Evolutionary conservation across 306 rosid species (phyloP).

Genomic region (Vigna hirtella): DNA sequence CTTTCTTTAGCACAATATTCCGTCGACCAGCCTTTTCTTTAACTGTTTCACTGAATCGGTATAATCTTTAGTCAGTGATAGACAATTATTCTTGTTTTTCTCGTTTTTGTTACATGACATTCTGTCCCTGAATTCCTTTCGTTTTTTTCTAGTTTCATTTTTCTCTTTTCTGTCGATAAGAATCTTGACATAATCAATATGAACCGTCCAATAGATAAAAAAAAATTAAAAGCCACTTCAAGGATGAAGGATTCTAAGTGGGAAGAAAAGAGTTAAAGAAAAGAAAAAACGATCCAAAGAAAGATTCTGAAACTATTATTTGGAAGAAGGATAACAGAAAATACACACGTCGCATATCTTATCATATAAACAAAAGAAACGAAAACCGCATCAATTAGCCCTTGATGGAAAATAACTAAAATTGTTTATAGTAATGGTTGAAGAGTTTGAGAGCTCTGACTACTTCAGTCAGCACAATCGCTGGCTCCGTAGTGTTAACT

Average conservation of each 20-base stretch:
- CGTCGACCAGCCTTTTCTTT: background rate
- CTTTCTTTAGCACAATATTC: too few relatives aligned
- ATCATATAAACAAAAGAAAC: background rate
- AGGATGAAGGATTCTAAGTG: background rate
- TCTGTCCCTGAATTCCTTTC: too few relatives aligned
- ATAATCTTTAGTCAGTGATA: background rate
- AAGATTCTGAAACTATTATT: background rate
- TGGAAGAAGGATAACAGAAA: background rate
- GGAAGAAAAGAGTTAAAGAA: background rate
- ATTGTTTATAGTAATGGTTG: slow-evolving; percentile 1
- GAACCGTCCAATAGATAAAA: too few relatives aligned
- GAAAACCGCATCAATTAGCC: background rate
- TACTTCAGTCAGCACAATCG: slow-evolving; percentile 49
- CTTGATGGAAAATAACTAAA: slow-evolving; percentile 12
- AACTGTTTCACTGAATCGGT: background rate
- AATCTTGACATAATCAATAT: too few relatives aligned
- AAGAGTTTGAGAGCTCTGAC: slow-evolving; percentile 52
- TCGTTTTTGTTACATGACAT: too few relatives aligned
- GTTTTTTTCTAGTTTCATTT: too few relatives aligned
- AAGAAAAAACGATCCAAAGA: background rate
- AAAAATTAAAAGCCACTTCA: too few relatives aligned
- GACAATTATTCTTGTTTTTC: too few relatives aligned
- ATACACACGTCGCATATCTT: slow-evolving; percentile 4
- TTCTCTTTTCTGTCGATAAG: too few relatives aligned
- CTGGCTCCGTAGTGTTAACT: slow-evolving; percentile 48